Conservation (phyloP, 768 basidiomycete genomes). For the Xerocomellus amylosporus region DNA sequence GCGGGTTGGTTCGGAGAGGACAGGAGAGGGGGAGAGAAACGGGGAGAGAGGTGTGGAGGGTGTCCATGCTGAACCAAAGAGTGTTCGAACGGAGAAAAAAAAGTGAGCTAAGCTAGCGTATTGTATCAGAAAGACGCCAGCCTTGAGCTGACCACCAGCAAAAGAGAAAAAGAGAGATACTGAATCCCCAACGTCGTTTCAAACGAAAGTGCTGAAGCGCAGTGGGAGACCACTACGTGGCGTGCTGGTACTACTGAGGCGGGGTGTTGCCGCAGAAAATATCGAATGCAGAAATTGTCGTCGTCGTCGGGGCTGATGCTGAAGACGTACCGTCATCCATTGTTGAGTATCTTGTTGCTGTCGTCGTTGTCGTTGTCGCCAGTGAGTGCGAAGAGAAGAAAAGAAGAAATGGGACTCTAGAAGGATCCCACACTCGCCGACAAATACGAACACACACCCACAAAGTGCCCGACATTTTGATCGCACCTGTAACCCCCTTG, state of each 20-base stretch:
- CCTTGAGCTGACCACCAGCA: conserved; percentile 35
- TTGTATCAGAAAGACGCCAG: conserved; percentile 25
- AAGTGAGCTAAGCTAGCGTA: conserved; percentile 7
- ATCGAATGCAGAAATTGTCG: conserved; percentile 48
- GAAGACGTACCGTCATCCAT: conserved; percentile 79
- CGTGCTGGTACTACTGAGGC: conserved; percentile 32
- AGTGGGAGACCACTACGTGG: conserved; percentile 30
- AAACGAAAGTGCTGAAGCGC: conserved; percentile 31
- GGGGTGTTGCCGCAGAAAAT: conserved; percentile 38
- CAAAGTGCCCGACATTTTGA: neutral
- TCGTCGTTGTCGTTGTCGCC: conserved; percentile 16
- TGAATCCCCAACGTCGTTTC: conserved; percentile 28
- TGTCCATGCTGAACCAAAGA: conserved; percentile 7
- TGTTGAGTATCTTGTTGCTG: conserved; percentile 35
- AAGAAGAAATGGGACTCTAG: neutral
- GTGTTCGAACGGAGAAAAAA: conserved; percentile 14
- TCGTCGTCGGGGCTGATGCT: conserved; percentile 70
- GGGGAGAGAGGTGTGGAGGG: conserved; percentile 21
- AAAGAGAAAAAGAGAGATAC: conserved; percentile 13
- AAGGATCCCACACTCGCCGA: neutral
- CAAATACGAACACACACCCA: conserved; percentile 21
- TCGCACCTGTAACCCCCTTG: no score
- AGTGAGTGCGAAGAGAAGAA: neutral
- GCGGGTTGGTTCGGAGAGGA: conserved; percentile 28
- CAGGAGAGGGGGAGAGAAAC: conserved; percentile 7